Percentiles rank a stretch among this genome's conserved stretches.
phyloP scores from a whole-genome alignment of 1,139 yeast genomes.

The Saccharomyces hybrid region DNA sequence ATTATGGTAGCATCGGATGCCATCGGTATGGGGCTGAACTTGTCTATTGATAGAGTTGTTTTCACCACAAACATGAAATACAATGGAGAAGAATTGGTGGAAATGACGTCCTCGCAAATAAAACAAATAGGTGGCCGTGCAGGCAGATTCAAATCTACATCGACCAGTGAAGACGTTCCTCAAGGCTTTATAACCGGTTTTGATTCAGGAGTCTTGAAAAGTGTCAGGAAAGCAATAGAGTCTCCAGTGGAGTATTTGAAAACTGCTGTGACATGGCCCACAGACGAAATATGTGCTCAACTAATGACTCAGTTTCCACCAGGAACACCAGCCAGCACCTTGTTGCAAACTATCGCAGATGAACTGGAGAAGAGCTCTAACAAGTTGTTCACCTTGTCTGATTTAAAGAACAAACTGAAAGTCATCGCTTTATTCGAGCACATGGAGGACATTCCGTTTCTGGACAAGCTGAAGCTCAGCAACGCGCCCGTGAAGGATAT shows the following conservation, averaged over 20 bases:
- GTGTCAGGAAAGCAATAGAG: constrained; percentile 40
- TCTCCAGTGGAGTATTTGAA: constrained; percentile 41
- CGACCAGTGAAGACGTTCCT: constrained; percentile 21
- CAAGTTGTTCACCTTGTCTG: constrained; percentile 22
- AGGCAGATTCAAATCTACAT: constrained; percentile 53
- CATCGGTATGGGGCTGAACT: constrained; percentile 92
- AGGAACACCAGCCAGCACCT: constrained; percentile 38
- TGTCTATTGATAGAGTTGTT: constrained; percentile 71
- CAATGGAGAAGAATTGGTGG: constrained; percentile 49
- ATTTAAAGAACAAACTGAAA: constrained; percentile 37
- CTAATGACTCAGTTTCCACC: constrained; percentile 41
- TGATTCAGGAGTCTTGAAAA: constrained; percentile 36
- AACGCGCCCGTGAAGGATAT: constrained; percentile 47
- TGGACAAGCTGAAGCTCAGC: constrained; percentile 51
- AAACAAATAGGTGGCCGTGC: constrained; percentile 97
- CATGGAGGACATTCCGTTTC: constrained; percentile 33
- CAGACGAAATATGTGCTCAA: constrained; percentile 45
- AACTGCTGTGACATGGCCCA: constrained; percentile 65
- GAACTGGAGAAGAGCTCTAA: constrained; percentile 33
- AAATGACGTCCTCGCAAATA: constrained; percentile 54
- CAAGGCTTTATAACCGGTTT: constrained; percentile 58
- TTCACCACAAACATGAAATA: constrained; percentile 64
- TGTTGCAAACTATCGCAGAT: constrained; percentile 42
- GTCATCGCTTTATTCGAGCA: constrained; percentile 40
- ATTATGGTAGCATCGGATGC: constrained; percentile 93